These are phyloP conservation scores for Nemania sp. DNA, from an alignment of 2,329 filamentous ascomycete genomes.

Conservation along the genomic window DNA sequence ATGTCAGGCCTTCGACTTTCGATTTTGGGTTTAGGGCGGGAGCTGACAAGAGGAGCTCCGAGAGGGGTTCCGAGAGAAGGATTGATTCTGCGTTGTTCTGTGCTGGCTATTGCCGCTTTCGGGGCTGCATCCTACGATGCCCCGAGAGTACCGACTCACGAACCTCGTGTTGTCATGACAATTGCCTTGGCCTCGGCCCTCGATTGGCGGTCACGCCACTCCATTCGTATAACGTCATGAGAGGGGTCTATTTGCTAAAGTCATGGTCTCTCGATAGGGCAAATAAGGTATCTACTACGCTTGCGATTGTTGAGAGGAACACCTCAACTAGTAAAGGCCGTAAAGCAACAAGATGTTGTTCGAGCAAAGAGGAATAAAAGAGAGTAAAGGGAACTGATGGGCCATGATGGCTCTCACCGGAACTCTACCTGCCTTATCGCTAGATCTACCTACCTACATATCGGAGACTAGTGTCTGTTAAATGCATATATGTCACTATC, in stretches of 20 bases:
- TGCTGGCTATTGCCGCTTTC: constrained; percentile 29
- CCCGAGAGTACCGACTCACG: constrained; percentile 32
- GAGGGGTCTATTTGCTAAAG: constrained; percentile 3
- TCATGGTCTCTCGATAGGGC: background rate
- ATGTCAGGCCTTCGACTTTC: constrained; percentile 29
- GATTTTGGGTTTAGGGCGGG: constrained; percentile 14
- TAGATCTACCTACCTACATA: too few species aligned
- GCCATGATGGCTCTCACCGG: too few species aligned
- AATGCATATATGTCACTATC: too few species aligned
- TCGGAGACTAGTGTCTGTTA: too few species aligned
- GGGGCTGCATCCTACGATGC: constrained; percentile 26
- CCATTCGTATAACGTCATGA: constrained; percentile 15
- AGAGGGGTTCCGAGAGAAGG: background rate
- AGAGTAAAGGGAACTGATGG: too few species aligned
- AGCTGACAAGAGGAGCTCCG: constrained; percentile 16
- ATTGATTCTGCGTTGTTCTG: constrained; percentile 1
- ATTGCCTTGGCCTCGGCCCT: constrained; percentile 19
- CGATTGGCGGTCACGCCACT: constrained; percentile 9
- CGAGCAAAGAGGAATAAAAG: too few species aligned
- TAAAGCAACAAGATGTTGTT: too few species aligned
- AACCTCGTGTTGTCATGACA: constrained; percentile 40
- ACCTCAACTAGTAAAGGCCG: too few species aligned
- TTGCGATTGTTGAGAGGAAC: background rate
- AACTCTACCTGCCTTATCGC: too few species aligned
- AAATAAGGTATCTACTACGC: too few species aligned